These are phyloP conservation scores for Ogataea minuta DNA, from an alignment of 805 yeast species.

Conservation along the genomic window DNA sequence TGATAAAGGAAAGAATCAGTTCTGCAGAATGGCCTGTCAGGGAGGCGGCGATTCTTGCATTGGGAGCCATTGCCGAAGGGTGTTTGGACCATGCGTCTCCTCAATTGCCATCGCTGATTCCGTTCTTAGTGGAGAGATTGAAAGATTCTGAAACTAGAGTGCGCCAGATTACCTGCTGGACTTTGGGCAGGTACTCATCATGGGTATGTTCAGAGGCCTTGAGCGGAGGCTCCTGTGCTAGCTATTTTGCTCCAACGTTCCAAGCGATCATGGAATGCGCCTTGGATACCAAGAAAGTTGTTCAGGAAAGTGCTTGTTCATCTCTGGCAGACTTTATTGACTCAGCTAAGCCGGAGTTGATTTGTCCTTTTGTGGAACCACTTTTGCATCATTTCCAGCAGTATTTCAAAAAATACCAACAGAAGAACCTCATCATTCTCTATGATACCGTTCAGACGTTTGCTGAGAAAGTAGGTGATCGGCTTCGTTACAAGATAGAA, in stretches of 20 bases:
- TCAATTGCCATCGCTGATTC: slow-evolving; percentile 77
- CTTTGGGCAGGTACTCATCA: slow-evolving; percentile 75
- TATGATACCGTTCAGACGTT: slow-evolving; percentile 92
- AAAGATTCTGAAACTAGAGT: slow-evolving; percentile 78
- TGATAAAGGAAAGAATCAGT: slow-evolving; percentile 65
- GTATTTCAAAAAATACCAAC: slow-evolving; percentile 77
- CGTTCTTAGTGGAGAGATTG: slow-evolving; percentile 78
- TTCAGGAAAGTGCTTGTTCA: slow-evolving; percentile 93
- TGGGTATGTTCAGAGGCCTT: slow-evolving; percentile 79
- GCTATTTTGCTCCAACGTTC: slow-evolving; percentile 72
- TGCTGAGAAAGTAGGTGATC: slow-evolving; percentile 69
- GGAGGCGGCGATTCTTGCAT: slow-evolving; percentile 89
- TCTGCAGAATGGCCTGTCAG: slow-evolving; percentile 82
- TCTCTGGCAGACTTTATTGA: slow-evolving; percentile 85
- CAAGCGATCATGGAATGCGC: slow-evolving; percentile 73
- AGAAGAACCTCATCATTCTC: slow-evolving; percentile 74
- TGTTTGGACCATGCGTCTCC: slow-evolving; percentile 69
- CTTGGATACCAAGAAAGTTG: slow-evolving; percentile 81
- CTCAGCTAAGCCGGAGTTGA: slow-evolving; percentile 58
- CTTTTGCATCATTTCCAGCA: slow-evolving; percentile 66
- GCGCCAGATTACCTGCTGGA: slow-evolving; percentile 94
- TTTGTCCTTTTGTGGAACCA: slow-evolving; percentile 62
- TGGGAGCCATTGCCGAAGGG: slow-evolving; percentile 94
- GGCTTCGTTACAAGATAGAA: slow-evolving; percentile 49
- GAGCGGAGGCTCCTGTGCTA: slow-evolving; percentile 58